A percentile compares a stretch with the other conserved stretches of the same genome.
Evolutionary conservation across 257 asterid species (phyloP).

Genomic region (Solanum virginianum): DNA sequence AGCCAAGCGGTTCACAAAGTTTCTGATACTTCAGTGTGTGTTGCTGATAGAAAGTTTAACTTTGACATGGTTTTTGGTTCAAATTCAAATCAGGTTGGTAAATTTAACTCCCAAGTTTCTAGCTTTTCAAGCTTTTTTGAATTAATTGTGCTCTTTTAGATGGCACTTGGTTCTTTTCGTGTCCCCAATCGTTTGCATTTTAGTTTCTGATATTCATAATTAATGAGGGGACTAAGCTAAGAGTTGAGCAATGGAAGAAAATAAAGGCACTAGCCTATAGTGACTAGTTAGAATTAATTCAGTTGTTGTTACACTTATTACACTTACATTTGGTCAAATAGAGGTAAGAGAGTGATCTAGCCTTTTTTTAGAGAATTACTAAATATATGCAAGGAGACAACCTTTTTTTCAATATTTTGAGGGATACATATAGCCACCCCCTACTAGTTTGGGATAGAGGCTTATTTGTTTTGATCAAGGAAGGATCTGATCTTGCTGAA

Average conservation of each 20-base stretch:
- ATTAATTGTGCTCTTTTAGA: background rate
- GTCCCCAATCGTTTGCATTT: background rate
- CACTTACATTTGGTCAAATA: background rate
- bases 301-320: background rate
- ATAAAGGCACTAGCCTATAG: background rate
- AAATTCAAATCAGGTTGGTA: conserved; percentile 66
- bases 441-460: background rate
- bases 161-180: background rate
- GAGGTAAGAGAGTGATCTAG: background rate
- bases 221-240: background rate
- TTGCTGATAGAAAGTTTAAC: conserved; percentile 43
- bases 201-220: background rate
- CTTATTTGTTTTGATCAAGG: background rate
- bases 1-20: conserved; percentile 39
- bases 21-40: conserved; percentile 48
- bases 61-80: conserved; percentile 69
- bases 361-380: background rate
- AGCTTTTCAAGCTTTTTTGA: background rate
- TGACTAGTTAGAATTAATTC: background rate
- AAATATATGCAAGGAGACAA: background rate
- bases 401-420: background rate
- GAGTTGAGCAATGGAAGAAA: background rate
- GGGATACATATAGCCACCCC: background rate
- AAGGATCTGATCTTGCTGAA: background rate
- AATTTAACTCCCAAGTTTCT: background rate